phyloP scores from a whole-genome alignment of 73 alveolate genomes.

The Halteria grandinella region DNA sequence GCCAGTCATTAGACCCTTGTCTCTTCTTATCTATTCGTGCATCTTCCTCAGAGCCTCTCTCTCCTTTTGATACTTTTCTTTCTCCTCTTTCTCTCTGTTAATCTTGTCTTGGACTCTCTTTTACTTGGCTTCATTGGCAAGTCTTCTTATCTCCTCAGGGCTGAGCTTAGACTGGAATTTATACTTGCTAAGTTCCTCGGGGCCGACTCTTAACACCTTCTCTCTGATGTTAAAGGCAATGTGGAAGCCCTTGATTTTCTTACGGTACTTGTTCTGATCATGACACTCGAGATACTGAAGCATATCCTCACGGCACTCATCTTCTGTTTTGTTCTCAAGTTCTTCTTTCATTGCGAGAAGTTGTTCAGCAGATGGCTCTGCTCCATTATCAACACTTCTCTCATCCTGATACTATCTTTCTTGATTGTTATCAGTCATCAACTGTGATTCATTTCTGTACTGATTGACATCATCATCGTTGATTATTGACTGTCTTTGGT shows the following conservation, averaged over 20 bases:
- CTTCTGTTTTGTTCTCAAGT: slow-evolving; percentile 37
- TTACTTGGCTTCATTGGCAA: slow-evolving; percentile 30
- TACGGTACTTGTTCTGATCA: slow-evolving; percentile 53
- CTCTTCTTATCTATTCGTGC: slow-evolving; percentile 50
- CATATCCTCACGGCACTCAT: slow-evolving; percentile 16
- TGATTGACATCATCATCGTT: no score
- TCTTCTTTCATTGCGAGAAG: slow-evolving; percentile 6
- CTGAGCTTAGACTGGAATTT: slow-evolving; percentile 8
- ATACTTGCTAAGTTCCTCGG: slow-evolving; percentile 1
- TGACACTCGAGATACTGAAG: slow-evolving; percentile 49
- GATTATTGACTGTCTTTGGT: no score
- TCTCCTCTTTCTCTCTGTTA: slow-evolving; percentile 14
- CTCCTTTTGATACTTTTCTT: slow-evolving; percentile 23
- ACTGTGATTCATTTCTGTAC: no score
- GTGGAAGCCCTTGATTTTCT: slow-evolving; percentile 64
- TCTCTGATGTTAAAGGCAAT: slow-evolving; percentile 66
- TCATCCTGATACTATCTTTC: no score
- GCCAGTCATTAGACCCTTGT: slow-evolving; percentile 5
- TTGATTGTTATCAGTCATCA: no score
- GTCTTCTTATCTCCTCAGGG: slow-evolving; percentile 5
- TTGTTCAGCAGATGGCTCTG: no score
- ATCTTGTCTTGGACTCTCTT: slow-evolving; percentile 23
- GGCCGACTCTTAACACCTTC: slow-evolving; percentile 19
- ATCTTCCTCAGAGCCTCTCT: slow-evolving; percentile 39
- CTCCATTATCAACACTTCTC: no score